phyloP scores from a whole-genome alignment of 176 grass and related monocot species.

The Eremochloa ophiuroides region DNA sequence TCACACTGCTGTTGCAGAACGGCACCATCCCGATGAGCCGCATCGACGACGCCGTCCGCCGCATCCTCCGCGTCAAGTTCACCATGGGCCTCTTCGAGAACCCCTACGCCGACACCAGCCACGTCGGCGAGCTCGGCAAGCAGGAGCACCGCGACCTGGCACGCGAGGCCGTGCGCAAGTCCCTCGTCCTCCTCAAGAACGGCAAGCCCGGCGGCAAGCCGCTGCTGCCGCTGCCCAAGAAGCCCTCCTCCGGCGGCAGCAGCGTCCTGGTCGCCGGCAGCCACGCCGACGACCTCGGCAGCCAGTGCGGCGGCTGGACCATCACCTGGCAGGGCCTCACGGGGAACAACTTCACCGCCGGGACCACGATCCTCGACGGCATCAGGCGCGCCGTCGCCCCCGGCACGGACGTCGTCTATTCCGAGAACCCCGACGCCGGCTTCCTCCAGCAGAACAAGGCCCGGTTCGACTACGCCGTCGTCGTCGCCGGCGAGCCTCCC shows the following conservation, averaged over 20 bases:
- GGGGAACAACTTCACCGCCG: constrained; percentile 50
- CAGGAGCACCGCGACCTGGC: constrained; percentile 73
- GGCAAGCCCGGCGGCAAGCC: too few species aligned
- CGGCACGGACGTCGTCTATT: too few species aligned
- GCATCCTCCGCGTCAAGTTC: constrained; percentile 87
- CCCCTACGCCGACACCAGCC: constrained; percentile 59
- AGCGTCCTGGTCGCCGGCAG: constrained; percentile 69
- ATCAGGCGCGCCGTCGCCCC: too few species aligned
- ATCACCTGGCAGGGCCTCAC: constrained; percentile 50
- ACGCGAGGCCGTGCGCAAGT: constrained; percentile 65
- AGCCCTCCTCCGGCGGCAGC: too few species aligned
- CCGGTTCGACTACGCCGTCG: too few species aligned
- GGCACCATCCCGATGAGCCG: constrained; percentile 47
- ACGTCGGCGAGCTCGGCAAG: constrained; percentile 46
- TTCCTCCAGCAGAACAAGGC: too few species aligned
- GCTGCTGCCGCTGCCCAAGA: too few species aligned
- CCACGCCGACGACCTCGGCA: constrained; percentile 64
- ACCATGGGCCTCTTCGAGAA: constrained; percentile 94
- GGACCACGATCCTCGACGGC: too few species aligned
- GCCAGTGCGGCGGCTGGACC: constrained; percentile 85
- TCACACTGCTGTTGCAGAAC: background rate
- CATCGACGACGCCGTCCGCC: constrained; percentile 31
- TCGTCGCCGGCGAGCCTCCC: too few species aligned
- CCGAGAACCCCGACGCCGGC: too few species aligned
- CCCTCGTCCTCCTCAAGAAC: constrained; percentile 8